These are phyloP conservation scores for Apiospora sp. DNA, from an alignment of 2,329 filamentous ascomycete genomes.

Conservation along the genomic window DNA sequence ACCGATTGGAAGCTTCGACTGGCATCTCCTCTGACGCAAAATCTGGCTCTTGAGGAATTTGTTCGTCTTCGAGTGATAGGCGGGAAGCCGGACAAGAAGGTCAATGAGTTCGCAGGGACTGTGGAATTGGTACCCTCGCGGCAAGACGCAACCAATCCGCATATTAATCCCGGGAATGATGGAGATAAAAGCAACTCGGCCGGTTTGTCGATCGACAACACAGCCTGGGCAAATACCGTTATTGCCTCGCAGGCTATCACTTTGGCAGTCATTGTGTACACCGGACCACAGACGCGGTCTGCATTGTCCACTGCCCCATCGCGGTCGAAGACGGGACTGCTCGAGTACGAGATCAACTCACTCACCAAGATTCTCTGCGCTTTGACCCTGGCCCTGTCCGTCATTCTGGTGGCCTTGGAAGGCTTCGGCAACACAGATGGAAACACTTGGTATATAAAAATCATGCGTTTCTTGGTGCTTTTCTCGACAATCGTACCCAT, in stretches of 20 bases:
- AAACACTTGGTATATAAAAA: constrained; percentile 90
- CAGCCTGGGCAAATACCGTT: constrained; percentile 97
- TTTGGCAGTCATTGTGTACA: constrained; percentile 91
- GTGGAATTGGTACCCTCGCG: constrained; percentile 74
- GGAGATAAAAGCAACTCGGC: constrained; percentile 62
- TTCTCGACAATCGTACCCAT: constrained; percentile 99
- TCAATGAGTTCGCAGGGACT: constrained; percentile 95
- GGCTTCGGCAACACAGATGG: constrained; percentile 75
- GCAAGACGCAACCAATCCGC: constrained; percentile 55
- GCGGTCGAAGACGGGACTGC: constrained; percentile 88
- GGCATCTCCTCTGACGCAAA: constrained; percentile 85
- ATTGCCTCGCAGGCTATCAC: constrained; percentile 92
- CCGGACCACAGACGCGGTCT: constrained; percentile 91
- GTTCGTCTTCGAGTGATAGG: constrained; percentile 76
- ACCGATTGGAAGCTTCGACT: constrained; percentile 98
- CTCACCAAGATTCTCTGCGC: constrained; percentile 95
- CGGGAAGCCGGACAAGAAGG: constrained; percentile 89
- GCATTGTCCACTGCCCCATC: constrained; percentile 92
- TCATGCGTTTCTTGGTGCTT: constrained; percentile 96
- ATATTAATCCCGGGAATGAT: constrained; percentile 43
- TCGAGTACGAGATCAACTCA: constrained; percentile 97
- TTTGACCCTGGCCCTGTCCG: constrained; percentile 84
- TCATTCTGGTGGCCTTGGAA: constrained; percentile 87
- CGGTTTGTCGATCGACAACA: constrained; percentile 92
- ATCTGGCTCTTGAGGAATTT: constrained; percentile 76